These are phyloP conservation scores for Hypholoma sublateritium DNA, from an alignment of 768 basidiomycete genomes.

Conservation along the genomic window DNA sequence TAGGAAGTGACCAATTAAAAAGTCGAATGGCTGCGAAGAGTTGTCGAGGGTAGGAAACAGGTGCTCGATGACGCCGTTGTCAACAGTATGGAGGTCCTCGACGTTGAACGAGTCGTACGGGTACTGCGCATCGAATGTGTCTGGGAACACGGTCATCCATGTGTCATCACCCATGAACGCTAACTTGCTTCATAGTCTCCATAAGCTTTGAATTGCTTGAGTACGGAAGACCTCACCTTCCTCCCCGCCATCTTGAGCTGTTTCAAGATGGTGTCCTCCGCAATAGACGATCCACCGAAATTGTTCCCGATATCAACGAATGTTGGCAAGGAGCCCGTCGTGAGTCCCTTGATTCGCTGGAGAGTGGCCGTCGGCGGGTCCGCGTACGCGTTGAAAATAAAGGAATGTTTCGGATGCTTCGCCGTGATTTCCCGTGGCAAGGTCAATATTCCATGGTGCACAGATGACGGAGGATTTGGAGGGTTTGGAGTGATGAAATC, in stretches of 20 bases:
- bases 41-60: constrained; percentile 76
- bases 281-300: constrained; percentile 84
- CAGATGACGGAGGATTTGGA: constrained; percentile 57
- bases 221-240: constrained; percentile 40
- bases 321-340: constrained; percentile 93
- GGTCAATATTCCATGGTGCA: constrained; percentile 81
- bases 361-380: constrained; percentile 96
- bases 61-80: constrained; percentile 83
- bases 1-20: constrained; percentile 89
- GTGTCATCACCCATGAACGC: constrained; percentile 98
- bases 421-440: constrained; percentile 74
- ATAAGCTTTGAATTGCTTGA: constrained; percentile 1
- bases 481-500: constrained; percentile 85
- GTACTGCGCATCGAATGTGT: constrained; percentile 66
- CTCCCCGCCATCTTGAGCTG: constrained; percentile 64
- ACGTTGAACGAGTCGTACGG: constrained; percentile 98
- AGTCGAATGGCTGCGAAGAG: constrained; percentile 64
- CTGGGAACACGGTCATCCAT: constrained; percentile 89
- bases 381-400: constrained; percentile 86
- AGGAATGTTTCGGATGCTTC: constrained; percentile 64
- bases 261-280: constrained; percentile 84
- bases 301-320: constrained; percentile 94
- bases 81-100: constrained; percentile 95
- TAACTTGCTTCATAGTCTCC: constrained; percentile 42
- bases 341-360: constrained; percentile 92